These are phyloP conservation scores for Eimeria acervulina DNA, from an alignment of 169 alveolate genomes.

Conservation along the genomic window DNA sequence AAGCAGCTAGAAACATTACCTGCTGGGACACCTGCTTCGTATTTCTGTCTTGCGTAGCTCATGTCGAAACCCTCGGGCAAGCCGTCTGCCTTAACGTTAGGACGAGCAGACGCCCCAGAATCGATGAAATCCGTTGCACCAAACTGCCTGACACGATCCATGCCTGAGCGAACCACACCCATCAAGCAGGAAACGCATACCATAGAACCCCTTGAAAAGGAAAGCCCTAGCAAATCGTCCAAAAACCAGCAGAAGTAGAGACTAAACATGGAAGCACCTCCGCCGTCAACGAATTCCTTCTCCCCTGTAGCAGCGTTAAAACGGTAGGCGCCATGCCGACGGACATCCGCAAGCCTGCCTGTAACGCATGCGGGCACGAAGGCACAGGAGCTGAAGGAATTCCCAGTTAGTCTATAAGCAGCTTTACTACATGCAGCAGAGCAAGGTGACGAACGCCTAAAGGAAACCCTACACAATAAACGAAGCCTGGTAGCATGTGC, in stretches of 20 bases:
- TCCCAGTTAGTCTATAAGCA: not conserved
- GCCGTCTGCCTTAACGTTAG: constrained; percentile 60
- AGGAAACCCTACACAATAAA: not conserved
- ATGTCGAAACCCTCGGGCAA: constrained; percentile 75
- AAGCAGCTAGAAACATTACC: not conserved
- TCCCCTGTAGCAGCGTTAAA: constrained; percentile 72
- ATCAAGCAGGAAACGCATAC: not conserved
- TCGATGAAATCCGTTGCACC: constrained; percentile 61
- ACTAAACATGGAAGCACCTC: constrained; percentile 11
- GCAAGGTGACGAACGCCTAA: not conserved
- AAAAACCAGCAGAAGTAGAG: not conserved
- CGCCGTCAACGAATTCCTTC: constrained; percentile 68
- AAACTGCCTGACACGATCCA: constrained; percentile 35
- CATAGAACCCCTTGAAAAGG: not conserved
- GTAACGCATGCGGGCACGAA: not conserved
- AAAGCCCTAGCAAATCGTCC: not conserved
- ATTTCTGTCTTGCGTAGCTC: constrained; percentile 47
- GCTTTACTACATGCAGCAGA: not conserved
- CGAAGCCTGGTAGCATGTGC: not conserved
- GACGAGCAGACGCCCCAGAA: constrained; percentile 49
- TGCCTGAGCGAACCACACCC: not conserved
- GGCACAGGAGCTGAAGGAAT: not conserved
- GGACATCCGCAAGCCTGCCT: constrained; percentile 68
- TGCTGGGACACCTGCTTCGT: constrained; percentile 81
- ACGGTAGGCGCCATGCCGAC: constrained; percentile 80